phyloP scores from a whole-genome alignment of 345 rosid genomes.

The Populus alba region DNA sequence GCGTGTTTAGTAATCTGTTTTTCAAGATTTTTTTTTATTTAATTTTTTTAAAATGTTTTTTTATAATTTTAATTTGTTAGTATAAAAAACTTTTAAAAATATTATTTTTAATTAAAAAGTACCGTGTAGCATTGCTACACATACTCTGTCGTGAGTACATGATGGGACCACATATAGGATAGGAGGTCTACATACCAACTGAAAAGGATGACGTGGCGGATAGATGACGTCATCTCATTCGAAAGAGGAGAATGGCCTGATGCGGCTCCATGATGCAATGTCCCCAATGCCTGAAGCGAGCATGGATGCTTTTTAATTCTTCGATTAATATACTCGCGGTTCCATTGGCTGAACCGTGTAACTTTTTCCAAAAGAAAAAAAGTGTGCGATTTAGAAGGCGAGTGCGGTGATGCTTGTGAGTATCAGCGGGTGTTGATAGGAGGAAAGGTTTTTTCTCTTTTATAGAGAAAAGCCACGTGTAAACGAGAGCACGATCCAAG shows the following conservation, averaged over 20 bases:
- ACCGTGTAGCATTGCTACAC: no score
- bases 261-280: neutral
- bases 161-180: neutral
- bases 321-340: neutral
- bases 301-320: neutral
- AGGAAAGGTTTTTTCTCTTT: neutral
- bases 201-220: neutral
- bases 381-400: no score
- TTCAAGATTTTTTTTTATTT: no score
- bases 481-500: conserved; percentile 4
- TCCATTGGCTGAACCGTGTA: neutral
- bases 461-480: conserved; percentile 17
- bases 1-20: no score
- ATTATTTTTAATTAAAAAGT: no score
- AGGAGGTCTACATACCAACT: neutral
- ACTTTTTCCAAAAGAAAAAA: neutral
- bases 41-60: no score
- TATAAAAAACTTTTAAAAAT: no score
- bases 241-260: neutral
- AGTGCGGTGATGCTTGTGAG: no score
- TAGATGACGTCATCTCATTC: neutral
- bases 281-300: neutral
- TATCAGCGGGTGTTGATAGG: neutral
- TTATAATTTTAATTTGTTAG: no score
- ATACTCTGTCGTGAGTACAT: neutral